Conservation (phyloP, 2,329 filamentous ascomycete genomes). For the Nothophoma quercina region DNA sequence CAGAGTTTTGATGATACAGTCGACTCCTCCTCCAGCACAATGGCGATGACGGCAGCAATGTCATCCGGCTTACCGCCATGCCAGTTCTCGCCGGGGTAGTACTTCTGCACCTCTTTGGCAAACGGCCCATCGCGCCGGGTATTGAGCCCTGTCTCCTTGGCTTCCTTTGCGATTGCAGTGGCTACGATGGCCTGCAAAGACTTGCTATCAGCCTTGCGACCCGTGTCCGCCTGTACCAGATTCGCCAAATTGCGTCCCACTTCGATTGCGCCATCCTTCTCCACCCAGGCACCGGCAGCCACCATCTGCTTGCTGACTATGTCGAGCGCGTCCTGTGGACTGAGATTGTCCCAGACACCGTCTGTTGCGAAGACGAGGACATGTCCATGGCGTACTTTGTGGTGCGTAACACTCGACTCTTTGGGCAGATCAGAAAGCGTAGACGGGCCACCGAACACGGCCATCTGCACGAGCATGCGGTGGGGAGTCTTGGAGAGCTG, state of each 20-base stretch:
- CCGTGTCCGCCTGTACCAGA: constrained; percentile 60
- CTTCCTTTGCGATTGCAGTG: constrained; percentile 78
- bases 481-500: constrained; percentile 90
- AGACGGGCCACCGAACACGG: constrained; percentile 73
- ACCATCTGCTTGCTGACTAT: constrained; percentile 82
- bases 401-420: constrained; percentile 81
- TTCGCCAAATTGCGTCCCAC: constrained; percentile 67
- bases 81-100: constrained; percentile 86
- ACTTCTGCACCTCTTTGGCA: constrained; percentile 89
- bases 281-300: constrained; percentile 75
- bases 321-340: constrained; percentile 84
- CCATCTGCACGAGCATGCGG: constrained; percentile 78
- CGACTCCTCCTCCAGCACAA: constrained; percentile 41
- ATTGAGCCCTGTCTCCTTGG: constrained; percentile 85
- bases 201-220: constrained; percentile 49
- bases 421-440: constrained; percentile 83
- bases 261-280: constrained; percentile 54
- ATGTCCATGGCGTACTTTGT: constrained; percentile 85
- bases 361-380: constrained; percentile 94
- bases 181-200: constrained; percentile 82
- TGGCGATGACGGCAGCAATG: constrained; percentile 82
- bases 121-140: constrained; percentile 87
- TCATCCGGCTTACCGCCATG: constrained; percentile 95
- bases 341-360: constrained; percentile 95
- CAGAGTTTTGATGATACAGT: constrained; percentile 15